These are phyloP conservation scores for Ambrosia trifida DNA, from an alignment of 129 eudicot species.

Conservation along the genomic window DNA sequence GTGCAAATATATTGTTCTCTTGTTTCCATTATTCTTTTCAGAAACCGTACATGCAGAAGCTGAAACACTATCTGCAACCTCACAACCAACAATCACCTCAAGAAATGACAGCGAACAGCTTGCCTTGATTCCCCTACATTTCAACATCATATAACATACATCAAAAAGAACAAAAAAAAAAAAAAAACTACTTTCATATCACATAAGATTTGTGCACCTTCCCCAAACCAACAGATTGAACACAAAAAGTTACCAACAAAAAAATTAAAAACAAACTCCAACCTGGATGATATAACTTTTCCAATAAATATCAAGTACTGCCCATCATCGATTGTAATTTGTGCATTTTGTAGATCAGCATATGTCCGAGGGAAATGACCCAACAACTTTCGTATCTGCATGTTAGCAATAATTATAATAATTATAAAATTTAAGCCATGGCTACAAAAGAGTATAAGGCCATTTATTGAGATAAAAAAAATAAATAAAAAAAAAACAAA, in stretches of 20 bases:
- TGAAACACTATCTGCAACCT: slow-evolving; percentile 53
- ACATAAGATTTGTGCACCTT: slow-evolving; percentile 15
- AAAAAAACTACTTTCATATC: not conserved
- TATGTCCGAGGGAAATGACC: slow-evolving; percentile 96
- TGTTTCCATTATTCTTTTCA: slow-evolving; percentile 43
- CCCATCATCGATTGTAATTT: slow-evolving; percentile 74
- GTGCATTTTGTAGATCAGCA: slow-evolving; percentile 86
- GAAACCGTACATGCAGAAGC: slow-evolving; percentile 42
- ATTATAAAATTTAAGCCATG: not conserved
- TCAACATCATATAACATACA: slow-evolving; percentile 23
- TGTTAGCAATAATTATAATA: slow-evolving; percentile 2
- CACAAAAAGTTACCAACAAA: slow-evolving; percentile 9
- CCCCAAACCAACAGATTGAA: slow-evolving; percentile 25
- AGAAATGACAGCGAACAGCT: slow-evolving; percentile 66
- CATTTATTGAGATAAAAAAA: slow-evolving; percentile 18
- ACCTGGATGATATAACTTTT: slow-evolving; percentile 84
- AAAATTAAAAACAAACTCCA: slow-evolving; percentile 3
- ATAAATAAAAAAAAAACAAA: slow-evolving; percentile 33
- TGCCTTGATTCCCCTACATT: slow-evolving; percentile 80
- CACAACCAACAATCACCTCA: slow-evolving; percentile 87
- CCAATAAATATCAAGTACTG: slow-evolving; percentile 91
- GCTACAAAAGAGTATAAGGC: slow-evolving; percentile 11
- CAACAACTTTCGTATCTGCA: slow-evolving; percentile 86
- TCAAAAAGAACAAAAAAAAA: slow-evolving; percentile 8
- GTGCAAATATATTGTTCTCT: slow-evolving; percentile 66